Evolutionary conservation across 495 filamentous ascomycete genomes (phyloP).

Genomic region (Hypoxylon fuscum): DNA sequence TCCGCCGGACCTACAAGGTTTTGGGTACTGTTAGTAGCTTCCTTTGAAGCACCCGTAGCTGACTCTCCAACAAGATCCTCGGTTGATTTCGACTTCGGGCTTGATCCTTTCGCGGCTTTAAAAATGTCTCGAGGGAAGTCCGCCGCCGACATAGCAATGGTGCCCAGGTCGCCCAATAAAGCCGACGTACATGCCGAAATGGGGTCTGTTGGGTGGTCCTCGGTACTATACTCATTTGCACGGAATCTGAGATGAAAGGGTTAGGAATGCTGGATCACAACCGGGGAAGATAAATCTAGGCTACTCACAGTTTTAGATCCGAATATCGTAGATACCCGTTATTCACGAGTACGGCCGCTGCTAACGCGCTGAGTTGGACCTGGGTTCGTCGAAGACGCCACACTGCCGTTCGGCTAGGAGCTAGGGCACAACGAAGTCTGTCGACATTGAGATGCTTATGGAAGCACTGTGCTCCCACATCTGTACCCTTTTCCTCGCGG

Average conservation of each 20-base stretch:
- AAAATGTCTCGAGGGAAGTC: constrained; percentile 83
- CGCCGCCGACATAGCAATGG: constrained; percentile 80
- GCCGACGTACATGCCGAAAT: constrained; percentile 76
- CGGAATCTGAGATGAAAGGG: constrained; percentile 61
- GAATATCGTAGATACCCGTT: constrained; percentile 68
- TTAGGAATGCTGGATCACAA: constrained; percentile 30
- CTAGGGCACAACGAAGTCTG: constrained; percentile 68
- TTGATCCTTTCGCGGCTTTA: constrained; percentile 49
- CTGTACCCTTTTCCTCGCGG: constrained; percentile 68
- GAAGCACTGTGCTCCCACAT: constrained; percentile 72
- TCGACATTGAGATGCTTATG: constrained; percentile 72
- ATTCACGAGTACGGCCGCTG: constrained; percentile 70
- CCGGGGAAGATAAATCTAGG: not conserved
- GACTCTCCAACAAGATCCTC: constrained; percentile 25
- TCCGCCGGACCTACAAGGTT: constrained; percentile 5
- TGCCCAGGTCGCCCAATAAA: constrained; percentile 76
- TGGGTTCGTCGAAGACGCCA: constrained; percentile 74
- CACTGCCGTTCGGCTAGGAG: constrained; percentile 70
- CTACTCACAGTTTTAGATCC: constrained; percentile 72
- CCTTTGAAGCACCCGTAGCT: constrained; percentile 24
- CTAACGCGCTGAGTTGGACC: constrained; percentile 72
- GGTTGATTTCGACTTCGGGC: constrained; percentile 21
- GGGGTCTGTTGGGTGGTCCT: constrained; percentile 76
- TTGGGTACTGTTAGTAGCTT: constrained; percentile 35
- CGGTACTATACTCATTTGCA: constrained; percentile 73